A percentile compares a stretch with the other conserved stretches of the same genome.
Evolutionary conservation across 805 yeast genomes (phyloP).

Genomic region (Zygosaccharomyces rouxii): DNA sequence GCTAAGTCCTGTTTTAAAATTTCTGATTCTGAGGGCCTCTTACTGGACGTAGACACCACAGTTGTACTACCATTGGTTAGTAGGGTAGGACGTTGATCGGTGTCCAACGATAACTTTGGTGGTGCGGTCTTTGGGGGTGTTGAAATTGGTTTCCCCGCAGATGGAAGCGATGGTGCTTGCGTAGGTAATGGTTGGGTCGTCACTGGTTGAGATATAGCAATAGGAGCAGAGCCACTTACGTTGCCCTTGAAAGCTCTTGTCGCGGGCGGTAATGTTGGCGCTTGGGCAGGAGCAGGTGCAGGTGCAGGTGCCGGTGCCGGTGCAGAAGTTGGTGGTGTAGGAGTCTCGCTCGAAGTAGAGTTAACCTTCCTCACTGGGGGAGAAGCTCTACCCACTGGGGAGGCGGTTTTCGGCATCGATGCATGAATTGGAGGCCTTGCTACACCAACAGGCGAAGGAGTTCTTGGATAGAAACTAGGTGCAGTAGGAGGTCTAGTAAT

Average conservation of each 20-base stretch:
- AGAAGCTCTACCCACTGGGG: not conserved
- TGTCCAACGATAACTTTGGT: slow-evolving; percentile 1
- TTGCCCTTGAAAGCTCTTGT: not conserved
- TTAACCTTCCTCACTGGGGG: not conserved
- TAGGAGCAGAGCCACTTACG: not conserved
- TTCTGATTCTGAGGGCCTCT: not conserved
- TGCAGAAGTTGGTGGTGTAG: not conserved
- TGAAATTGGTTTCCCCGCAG: slow-evolving; percentile 1
- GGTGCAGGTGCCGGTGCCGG: not conserved
- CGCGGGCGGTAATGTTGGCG: not conserved
- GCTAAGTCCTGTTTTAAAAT: slow-evolving; percentile 29
- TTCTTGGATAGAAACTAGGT: slow-evolving; percentile 2
- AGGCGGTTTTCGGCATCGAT: not conserved
- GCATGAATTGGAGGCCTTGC: not conserved
- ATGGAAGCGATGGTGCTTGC: not conserved
- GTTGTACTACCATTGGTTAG: slow-evolving; percentile 1
- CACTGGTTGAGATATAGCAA: not conserved
- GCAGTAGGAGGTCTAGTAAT: slow-evolving; percentile 16
- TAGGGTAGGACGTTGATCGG: slow-evolving; percentile 2
- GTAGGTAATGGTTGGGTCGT: not conserved
- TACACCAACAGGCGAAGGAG: not conserved
- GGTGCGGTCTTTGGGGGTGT: slow-evolving; percentile 3
- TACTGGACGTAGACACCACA: not conserved
- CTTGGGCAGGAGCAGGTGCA: not conserved
- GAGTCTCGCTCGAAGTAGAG: not conserved